Conservation (phyloP, 352 stramenopile species). For the Detonula confervacea region DNA sequence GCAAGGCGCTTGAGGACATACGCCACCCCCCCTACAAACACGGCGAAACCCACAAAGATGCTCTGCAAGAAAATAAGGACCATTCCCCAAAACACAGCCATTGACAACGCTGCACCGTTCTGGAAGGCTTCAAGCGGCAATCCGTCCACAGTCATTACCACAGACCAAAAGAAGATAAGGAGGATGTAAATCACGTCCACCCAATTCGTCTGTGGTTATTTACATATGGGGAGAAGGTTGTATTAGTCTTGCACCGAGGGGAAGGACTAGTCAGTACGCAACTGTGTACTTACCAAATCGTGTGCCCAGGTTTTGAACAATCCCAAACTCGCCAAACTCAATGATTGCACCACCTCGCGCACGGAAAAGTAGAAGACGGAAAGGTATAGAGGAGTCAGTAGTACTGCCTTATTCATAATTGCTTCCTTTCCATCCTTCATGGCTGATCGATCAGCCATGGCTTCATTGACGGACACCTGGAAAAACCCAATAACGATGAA, state of each 20-base stretch:
- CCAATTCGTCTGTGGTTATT: too few species aligned
- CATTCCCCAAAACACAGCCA: slow-evolving; percentile 66
- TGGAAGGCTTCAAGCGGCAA: slow-evolving; percentile 45
- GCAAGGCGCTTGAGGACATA: slow-evolving; percentile 70
- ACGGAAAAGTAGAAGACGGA: slow-evolving; percentile 64
- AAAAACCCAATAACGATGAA: slow-evolving; percentile 67
- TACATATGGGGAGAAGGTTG: too few species aligned
- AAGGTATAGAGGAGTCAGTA: slow-evolving; percentile 46
- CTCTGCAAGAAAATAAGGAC: slow-evolving; percentile 70
- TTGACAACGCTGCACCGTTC: slow-evolving; percentile 45
- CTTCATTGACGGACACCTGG: slow-evolving; percentile 44
- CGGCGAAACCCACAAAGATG: slow-evolving; percentile 81
- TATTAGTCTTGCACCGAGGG: too few species aligned
- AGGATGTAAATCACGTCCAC: slow-evolving; percentile 69
- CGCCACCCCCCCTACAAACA: slow-evolving; percentile 80
- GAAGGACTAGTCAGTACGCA: too few species aligned
- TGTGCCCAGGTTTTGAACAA: slow-evolving; percentile 64
- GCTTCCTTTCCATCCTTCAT: background rate
- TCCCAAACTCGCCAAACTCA: slow-evolving; percentile 61
- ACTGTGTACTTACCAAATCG: too few species aligned
- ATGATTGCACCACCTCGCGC: slow-evolving; percentile 69
- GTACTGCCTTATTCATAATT: slow-evolving; percentile 1
- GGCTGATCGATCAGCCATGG: slow-evolving; percentile 54
- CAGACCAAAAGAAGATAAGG: slow-evolving; percentile 65
- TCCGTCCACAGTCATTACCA: slow-evolving; percentile 48